phyloP scores from a whole-genome alignment of 306 rosid species.

The Pyrus pyrifolia region DNA sequence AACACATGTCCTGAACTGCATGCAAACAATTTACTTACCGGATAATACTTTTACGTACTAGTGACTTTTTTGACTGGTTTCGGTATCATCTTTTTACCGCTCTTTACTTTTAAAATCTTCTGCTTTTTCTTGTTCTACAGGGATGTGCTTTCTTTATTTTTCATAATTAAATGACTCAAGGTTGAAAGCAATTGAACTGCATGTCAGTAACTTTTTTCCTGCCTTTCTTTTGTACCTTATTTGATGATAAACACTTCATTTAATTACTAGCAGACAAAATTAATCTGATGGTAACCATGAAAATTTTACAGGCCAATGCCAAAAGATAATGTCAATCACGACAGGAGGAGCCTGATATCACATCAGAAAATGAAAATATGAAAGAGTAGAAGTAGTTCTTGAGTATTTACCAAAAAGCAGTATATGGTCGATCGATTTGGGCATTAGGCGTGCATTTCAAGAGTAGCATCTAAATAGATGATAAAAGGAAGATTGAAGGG shows the following conservation, averaged over 20 bases:
- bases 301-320: not conserved
- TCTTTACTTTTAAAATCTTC: not conserved
- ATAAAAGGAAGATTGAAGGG: constrained; percentile 10
- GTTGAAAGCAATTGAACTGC: not conserved
- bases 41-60: not conserved
- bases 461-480: constrained; percentile 16
- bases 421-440: not conserved
- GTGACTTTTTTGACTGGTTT: not conserved
- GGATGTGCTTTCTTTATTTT: not conserved
- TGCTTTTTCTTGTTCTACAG: not conserved
- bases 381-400: not conserved
- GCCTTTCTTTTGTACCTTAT: too few relatives aligned
- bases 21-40: not conserved
- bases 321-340: not conserved
- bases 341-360: not conserved
- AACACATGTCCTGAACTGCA: not conserved
- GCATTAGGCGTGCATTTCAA: constrained; percentile 36
- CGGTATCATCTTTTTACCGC: not conserved
- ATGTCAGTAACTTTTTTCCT: not conserved
- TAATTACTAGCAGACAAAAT: not conserved
- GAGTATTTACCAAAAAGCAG: not conserved
- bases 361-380: not conserved
- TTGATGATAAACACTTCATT: not conserved
- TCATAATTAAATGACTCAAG: not conserved
- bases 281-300: not conserved